phyloP scores from a whole-genome alignment of 805 yeast species.

The Candida namnaoensis region DNA sequence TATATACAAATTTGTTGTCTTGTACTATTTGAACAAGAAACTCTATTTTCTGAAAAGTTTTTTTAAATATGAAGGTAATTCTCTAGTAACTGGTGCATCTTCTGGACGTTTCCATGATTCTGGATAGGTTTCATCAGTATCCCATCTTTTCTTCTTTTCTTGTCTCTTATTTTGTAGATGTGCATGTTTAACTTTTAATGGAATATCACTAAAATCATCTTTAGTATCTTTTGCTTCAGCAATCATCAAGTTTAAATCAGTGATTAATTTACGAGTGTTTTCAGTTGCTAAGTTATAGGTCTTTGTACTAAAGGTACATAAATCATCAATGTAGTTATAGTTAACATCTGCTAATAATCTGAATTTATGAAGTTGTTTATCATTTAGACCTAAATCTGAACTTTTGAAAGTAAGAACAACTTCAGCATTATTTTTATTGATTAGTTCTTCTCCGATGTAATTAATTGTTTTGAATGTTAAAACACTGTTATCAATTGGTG shows the following conservation, averaged over 20 bases:
- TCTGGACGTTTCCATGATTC: constrained; percentile 71
- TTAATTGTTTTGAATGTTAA: constrained; percentile 64
- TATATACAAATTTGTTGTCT: too few relatives aligned
- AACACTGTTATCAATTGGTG: constrained; percentile 39
- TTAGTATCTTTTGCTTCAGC: constrained; percentile 52
- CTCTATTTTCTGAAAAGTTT: neutral
- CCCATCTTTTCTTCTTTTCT: constrained; percentile 15
- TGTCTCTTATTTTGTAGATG: constrained; percentile 28
- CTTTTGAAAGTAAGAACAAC: constrained; percentile 55
- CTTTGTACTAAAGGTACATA: constrained; percentile 61
- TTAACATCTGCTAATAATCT: constrained; percentile 72
- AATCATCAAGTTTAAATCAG: constrained; percentile 51
- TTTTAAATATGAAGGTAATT: neutral
- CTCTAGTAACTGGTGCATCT: constrained; percentile 48
- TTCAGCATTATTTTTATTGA: constrained; percentile 47
- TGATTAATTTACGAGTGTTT: constrained; percentile 69
- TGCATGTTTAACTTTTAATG: constrained; percentile 71
- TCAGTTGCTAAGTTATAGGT: constrained; percentile 47
- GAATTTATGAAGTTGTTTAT: constrained; percentile 59
- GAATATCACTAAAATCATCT: constrained; percentile 70
- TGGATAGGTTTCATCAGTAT: constrained; percentile 42
- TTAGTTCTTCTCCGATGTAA: constrained; percentile 64
- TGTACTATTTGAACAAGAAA: too few relatives aligned
- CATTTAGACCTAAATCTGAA: constrained; percentile 41
- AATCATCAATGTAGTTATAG: constrained; percentile 53